Conservation (phyloP, 139 green algal species). For the Prasinococcaceae sp. region DNA sequence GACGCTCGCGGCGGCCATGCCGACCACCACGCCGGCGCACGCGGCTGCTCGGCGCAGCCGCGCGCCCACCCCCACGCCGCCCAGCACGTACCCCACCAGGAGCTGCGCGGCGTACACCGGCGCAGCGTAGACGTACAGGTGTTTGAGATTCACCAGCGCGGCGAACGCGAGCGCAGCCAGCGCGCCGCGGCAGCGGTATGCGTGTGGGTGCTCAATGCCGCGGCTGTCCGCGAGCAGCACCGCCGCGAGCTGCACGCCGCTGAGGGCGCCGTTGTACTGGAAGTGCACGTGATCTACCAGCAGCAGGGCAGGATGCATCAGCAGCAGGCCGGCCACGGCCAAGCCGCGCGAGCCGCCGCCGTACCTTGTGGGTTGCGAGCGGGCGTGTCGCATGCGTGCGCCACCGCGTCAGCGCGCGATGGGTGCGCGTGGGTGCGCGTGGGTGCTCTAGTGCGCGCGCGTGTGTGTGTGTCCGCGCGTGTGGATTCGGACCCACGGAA, state of each 20-base stretch:
- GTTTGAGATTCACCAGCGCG: constrained; percentile 79
- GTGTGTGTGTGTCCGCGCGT: too few species aligned
- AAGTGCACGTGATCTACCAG: constrained; percentile 97
- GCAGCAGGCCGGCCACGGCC: constrained; percentile 21
- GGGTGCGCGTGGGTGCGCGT: too few species aligned
- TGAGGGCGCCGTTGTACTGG: constrained; percentile 91
- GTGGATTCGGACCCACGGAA: too few species aligned
- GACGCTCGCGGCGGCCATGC: constrained; percentile 40
- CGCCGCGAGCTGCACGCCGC: neutral
- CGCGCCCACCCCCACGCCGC: neutral
- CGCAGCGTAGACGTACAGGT: constrained; percentile 74
- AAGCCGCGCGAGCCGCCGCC: neutral
- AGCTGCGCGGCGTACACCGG: constrained; percentile 69
- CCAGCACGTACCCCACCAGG: constrained; percentile 31
- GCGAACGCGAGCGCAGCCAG: constrained; percentile 46
- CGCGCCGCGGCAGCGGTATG: neutral
- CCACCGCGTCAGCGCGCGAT: too few species aligned
- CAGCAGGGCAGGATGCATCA: constrained; percentile 55
- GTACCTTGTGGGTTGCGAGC: neutral
- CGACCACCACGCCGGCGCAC: too few species aligned
- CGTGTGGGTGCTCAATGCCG: neutral
- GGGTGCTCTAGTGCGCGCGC: too few species aligned
- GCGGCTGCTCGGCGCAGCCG: too few species aligned
- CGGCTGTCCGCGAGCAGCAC: neutral
- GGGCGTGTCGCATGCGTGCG: neutral